Conservation (phyloP, 2,329 filamentous ascomycete species). For the Scopulariopsis brevicaulis region DNA sequence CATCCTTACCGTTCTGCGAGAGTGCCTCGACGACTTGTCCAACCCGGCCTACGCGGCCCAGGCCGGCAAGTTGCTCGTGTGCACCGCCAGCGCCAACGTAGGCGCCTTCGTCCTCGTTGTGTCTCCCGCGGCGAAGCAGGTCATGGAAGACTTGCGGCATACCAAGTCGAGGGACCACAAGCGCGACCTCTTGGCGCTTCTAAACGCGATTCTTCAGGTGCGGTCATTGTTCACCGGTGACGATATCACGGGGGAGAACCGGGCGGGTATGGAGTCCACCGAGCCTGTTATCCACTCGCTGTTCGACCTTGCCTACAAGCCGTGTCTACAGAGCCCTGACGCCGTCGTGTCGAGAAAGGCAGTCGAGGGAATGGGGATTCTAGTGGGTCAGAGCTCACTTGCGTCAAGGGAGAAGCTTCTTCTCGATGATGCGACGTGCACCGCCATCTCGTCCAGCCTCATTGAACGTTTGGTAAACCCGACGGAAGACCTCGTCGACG, state of each 20-base stretch:
- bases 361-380: slow-evolving; percentile 30
- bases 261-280: slow-evolving; percentile 22
- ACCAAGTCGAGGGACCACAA: slow-evolving; percentile 37
- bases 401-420: slow-evolving; percentile 15
- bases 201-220: slow-evolving; percentile 38
- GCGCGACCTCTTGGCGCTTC: slow-evolving; percentile 36
- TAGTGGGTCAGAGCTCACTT: slow-evolving; percentile 27
- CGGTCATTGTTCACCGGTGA: slow-evolving; percentile 24
- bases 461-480: slow-evolving; percentile 14
- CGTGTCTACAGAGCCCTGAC: slow-evolving; percentile 14
- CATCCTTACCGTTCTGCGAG: slow-evolving; percentile 34
- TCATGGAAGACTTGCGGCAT: slow-evolving; percentile 38
- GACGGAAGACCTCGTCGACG: slow-evolving; percentile 26
- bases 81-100: slow-evolving; percentile 34
- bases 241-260: slow-evolving; percentile 21
- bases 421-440: slow-evolving; percentile 20
- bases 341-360: slow-evolving; percentile 25
- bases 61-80: slow-evolving; percentile 39
- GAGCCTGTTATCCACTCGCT: slow-evolving; percentile 26
- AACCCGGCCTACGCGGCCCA: slow-evolving; percentile 39
- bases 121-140: slow-evolving; percentile 32
- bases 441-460: slow-evolving; percentile 22
- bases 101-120: slow-evolving; percentile 35
- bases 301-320: slow-evolving; percentile 30
- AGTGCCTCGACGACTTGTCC: slow-evolving; percentile 40